Evolutionary conservation across 2,329 filamentous ascomycete species (phyloP), one percentile per base, ranked within the genome.

Genomic region (Fusarium sp.): DNA sequence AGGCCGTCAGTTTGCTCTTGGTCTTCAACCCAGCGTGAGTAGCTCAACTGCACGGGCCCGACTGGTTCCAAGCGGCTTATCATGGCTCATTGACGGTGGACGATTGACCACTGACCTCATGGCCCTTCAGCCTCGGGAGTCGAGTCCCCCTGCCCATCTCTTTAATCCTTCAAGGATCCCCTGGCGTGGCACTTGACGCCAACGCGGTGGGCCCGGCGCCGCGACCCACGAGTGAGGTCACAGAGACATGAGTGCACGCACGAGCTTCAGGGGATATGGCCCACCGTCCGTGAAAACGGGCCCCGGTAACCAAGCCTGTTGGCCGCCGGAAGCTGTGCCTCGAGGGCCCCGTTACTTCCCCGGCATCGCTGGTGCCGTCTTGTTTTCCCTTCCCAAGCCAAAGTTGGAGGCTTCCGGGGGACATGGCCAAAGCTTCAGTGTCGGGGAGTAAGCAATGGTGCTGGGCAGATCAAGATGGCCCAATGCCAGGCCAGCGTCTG

Each of bases 291-390:
- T 64, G 67, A 54, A 68, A 66, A 74, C 69, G 75, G 71, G 62
- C 61, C 56, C 75, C 72, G 70, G 71, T 42, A 75, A 76, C 70
- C 64, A 71, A 78, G 77, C 75, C 75, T 69, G 72, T 78, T 78
- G 70, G 76, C 64, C 58, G 58, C 54, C 45, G 62, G 60, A 64
- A 54, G 34, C 59, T 54, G 60, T 45, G 59, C 64, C 57, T 76
- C 40, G 50, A 52, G 52, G 73, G 56, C 64, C 63, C 45, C 63
- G 64, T 72, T 58, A 73, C 64, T 57, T 68, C 67, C 62, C 50
- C 64, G 50, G 58, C 63, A 58, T 68, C 56, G 40, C 45, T 62
- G 52, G 62, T 40, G 45, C 42, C 56, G 31, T 42, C 47, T 52
- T 52, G 47, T 52, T 52, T 52, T 52, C 27, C 45, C 13, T 34